Conservation (phyloP, 169 alveolate genomes). For the Haemoproteus tartakovskyi region DNA sequence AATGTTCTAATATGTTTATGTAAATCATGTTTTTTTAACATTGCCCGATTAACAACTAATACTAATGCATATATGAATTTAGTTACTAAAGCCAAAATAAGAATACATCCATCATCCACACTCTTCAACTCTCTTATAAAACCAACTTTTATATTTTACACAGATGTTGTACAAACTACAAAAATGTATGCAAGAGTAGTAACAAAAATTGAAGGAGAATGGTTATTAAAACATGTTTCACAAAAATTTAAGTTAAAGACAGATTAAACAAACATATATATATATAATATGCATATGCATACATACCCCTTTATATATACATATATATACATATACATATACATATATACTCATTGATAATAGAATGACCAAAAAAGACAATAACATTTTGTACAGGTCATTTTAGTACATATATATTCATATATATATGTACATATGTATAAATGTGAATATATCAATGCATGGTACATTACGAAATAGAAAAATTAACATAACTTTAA, state of each 20-base stretch:
- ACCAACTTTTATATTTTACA: slow-evolving; percentile 83
- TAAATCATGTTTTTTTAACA: slow-evolving; percentile 72
- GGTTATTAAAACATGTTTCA: slow-evolving; percentile 57
- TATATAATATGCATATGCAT: too few relatives aligned
- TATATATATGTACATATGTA: too few relatives aligned
- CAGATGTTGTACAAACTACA: slow-evolving; percentile 86
- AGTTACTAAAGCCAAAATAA: slow-evolving; percentile 51
- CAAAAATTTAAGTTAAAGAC: slow-evolving; percentile 8
- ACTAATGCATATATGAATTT: slow-evolving; percentile 23
- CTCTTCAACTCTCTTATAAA: slow-evolving; percentile 54
- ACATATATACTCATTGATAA: too few relatives aligned
- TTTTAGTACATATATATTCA: too few relatives aligned
- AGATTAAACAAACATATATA: background rate
- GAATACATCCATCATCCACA: slow-evolving; percentile 81
- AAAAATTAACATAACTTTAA: too few relatives aligned
- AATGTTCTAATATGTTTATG: slow-evolving; percentile 67
- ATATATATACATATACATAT: too few relatives aligned
- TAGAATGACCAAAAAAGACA: too few relatives aligned
- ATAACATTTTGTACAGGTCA: too few relatives aligned
- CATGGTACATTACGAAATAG: too few relatives aligned
- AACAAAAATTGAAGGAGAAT: slow-evolving; percentile 65
- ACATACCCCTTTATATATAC: too few relatives aligned
- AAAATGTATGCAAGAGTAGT: slow-evolving; percentile 86
- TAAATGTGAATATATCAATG: too few relatives aligned
- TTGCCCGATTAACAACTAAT: slow-evolving; percentile 67